Evolutionary conservation across 73 alveolate species (phyloP).

Genomic region (Durusdinium trenchii): DNA sequence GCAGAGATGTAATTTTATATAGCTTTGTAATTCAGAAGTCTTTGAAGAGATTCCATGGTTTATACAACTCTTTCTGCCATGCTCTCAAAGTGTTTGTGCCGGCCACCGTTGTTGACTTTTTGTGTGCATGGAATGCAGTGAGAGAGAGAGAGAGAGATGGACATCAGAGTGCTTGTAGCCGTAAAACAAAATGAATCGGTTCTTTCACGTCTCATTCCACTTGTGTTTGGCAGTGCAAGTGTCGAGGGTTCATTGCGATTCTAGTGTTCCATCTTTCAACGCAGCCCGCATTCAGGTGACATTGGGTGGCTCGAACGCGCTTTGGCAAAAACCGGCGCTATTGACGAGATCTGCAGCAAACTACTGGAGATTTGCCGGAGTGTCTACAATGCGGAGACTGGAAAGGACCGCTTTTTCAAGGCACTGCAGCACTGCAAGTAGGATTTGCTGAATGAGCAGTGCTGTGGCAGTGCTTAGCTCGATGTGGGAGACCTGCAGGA

Average conservation of each 20-base stretch:
- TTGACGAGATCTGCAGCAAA: constrained; percentile 39
- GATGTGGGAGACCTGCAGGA: neutral
- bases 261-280: neutral
- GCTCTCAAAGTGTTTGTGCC: too few species aligned
- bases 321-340: constrained; percentile 57
- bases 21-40: neutral
- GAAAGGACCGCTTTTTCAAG: constrained; percentile 26
- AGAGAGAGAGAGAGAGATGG: too few species aligned
- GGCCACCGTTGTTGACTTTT: too few species aligned
- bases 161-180: too few species aligned
- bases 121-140: too few species aligned
- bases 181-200: too few species aligned
- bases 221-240: too few species aligned
- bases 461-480: neutral
- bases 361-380: constrained; percentile 37
- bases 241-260: neutral
- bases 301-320: constrained; percentile 40
- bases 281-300: neutral
- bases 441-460: neutral
- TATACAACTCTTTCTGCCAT: too few species aligned
- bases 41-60: neutral
- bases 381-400: constrained; percentile 34
- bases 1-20: too few species aligned
- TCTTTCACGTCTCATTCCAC: too few species aligned
- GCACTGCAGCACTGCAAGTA: neutral